Percentiles rank a stretch among this genome's conserved stretches.
These are phyloP conservation scores for Colletotrichum sp. DNA, from an alignment of 2,329 filamentous ascomycete species.

Conservation along the genomic window DNA sequence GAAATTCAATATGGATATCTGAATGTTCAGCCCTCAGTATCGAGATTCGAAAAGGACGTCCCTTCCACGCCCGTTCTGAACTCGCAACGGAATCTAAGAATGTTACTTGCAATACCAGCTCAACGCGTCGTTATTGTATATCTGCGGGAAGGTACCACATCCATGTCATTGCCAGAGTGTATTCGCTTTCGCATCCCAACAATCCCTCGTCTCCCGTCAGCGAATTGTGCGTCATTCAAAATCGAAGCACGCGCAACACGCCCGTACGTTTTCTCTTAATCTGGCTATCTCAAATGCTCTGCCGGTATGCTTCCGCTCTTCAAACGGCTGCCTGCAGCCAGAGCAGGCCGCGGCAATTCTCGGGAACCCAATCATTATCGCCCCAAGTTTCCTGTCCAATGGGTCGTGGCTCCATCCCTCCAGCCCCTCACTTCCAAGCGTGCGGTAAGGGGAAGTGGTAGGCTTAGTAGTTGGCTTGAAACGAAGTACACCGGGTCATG, in stretches of 20 bases:
- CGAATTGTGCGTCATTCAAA: background rate
- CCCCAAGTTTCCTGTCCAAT: background rate
- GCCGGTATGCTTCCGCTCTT: background rate
- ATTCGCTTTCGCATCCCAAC: background rate
- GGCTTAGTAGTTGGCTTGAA: background rate
- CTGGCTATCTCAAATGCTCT: background rate
- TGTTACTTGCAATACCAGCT: accelerated
- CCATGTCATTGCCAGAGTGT: background rate
- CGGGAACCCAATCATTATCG: background rate
- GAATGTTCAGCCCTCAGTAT: background rate
- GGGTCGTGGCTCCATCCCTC: background rate
- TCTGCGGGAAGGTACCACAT: background rate
- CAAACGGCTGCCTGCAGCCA: background rate
- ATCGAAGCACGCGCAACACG: background rate
- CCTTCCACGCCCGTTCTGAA: background rate
- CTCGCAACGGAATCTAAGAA: background rate
- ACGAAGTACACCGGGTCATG: background rate
- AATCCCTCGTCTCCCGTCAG: background rate
- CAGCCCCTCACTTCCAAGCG: background rate
- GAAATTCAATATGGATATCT: background rate
- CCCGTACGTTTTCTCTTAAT: background rate
- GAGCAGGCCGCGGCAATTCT: background rate
- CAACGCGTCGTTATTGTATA: background rate
- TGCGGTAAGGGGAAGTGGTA: background rate
- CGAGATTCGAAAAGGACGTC: background rate